A percentile compares a stretch with the other conserved stretches of the same genome.
phyloP scores from a whole-genome alignment of 2,329 filamentous ascomycete species.

The Ceratocystis variospora region DNA sequence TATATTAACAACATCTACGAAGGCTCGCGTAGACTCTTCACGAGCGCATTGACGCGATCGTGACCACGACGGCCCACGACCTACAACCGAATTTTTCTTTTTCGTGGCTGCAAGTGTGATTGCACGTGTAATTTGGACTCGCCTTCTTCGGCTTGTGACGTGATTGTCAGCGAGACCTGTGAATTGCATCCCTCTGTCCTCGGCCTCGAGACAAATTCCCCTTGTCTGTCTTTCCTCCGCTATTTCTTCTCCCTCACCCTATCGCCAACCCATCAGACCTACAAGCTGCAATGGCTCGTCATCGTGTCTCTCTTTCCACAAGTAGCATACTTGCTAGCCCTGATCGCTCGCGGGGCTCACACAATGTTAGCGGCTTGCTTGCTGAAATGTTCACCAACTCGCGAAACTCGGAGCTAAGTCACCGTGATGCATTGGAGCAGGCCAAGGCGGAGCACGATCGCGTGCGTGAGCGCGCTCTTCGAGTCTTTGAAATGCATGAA shows the following conservation, averaged over 20 bases:
- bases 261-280: not conserved
- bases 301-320: slow-evolving; percentile 11
- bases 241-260: not conserved
- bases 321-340: slow-evolving; percentile 24
- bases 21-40: not conserved
- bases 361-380: slow-evolving; percentile 35
- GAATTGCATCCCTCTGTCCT: not conserved
- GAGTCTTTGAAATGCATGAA: slow-evolving; percentile 36
- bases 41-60: not conserved
- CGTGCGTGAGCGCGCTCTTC: slow-evolving; percentile 40
- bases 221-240: not conserved
- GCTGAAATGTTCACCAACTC: slow-evolving; percentile 48
- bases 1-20: not conserved
- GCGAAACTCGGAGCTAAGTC: slow-evolving; percentile 47
- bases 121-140: too few species aligned
- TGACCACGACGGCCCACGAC: not conserved
- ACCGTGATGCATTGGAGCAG: slow-evolving; percentile 51
- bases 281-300: slow-evolving; percentile 12
- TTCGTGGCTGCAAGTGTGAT: not conserved
- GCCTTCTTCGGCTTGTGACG: not conserved
- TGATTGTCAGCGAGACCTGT: not conserved
- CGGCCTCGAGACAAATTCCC: not conserved
- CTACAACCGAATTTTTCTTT: not conserved
- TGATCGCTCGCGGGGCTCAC: slow-evolving; percentile 27
- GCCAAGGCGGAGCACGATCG: slow-evolving; percentile 54